Base-by-base conservation (phyloP, 495 filamentous ascomycete genomes). In the Xylaria grammica region DNA sequence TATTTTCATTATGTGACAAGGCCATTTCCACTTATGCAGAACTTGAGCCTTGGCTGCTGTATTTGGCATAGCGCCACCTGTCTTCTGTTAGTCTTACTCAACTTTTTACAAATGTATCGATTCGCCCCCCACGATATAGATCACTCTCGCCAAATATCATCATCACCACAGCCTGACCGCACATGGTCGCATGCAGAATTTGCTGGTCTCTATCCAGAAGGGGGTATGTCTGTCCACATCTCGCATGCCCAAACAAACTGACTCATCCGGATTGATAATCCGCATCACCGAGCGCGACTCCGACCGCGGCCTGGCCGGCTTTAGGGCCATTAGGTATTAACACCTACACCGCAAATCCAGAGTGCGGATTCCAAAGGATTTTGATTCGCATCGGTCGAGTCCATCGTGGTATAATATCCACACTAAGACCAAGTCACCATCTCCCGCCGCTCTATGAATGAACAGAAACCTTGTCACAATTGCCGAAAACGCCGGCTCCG, bases 401-500 rank as follows among this genome's bases (percentile, higher is more conserved):
- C 30, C 54, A 45, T 17, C 1, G 45, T 58, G 38, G 24, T 58
- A 45, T 45, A 26, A 58, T 45, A 30, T 26, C 26, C 15, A 20
- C 40, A 22, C 27, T 17, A n/a, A 36, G 4, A 34, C 4, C 29
- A 1, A 32, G 34, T 29, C 19, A 46, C 30, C 17, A 24, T 9
- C 61, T n/a, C 67, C 50, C 68, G 60, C 49, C 66, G 56, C 67
- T 75, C 70, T 56, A 68, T 67, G 70, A 66, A 64, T 56, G 58
- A 59, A 36, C 65, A 38, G 38, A 76, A 73, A 57, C 40, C 78
- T 44, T 84, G 82, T 63, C 82, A 82, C 66, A 81, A 78, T 70
- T 84, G 85, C 64, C 84, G 84, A 4, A 78, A 75, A 1, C 80
- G 81, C 60, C 80, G 82, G 22, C 76, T 83, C 10, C 81, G 83